Percentiles rank a stretch among this genome's conserved stretches.
These are phyloP conservation scores for Xerocomus potaroensis DNA, from an alignment of 768 basidiomycete genomes.

Conservation along the genomic window DNA sequence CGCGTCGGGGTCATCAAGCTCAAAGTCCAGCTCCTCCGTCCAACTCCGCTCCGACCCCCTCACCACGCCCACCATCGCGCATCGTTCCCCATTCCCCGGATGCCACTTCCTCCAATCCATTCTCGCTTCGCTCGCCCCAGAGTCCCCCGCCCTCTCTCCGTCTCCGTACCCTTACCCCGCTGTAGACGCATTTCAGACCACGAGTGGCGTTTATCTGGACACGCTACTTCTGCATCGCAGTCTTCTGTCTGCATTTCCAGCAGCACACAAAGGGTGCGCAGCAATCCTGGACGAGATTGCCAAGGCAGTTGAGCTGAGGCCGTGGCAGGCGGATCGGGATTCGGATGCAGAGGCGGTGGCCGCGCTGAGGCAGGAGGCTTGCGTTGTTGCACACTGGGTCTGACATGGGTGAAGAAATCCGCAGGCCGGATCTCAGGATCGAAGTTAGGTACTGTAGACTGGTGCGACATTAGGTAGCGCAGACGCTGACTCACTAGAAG, in stretches of 20 bases:
- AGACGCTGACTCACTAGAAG: too few relatives aligned
- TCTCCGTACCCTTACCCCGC: constrained; percentile 31
- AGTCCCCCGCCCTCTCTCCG: constrained; percentile 32
- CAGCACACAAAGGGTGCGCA: constrained; percentile 61
- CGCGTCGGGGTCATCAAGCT: constrained; percentile 42
- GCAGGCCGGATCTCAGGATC: constrained; percentile 7
- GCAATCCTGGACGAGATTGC: constrained; percentile 64
- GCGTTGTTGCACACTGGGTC: constrained; percentile 40
- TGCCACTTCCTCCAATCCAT: constrained; percentile 62
- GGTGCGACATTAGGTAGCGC: too few relatives aligned
- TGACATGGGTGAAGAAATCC: constrained; percentile 6
- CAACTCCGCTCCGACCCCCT: constrained; percentile 11
- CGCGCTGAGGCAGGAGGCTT: constrained; percentile 68
- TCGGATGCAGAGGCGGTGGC: constrained; percentile 65
- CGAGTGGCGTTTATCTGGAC: constrained; percentile 74
- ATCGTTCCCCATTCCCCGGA: constrained; percentile 34
- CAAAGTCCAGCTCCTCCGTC: constrained; percentile 38
- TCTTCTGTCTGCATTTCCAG: constrained; percentile 57
- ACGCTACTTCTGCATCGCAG: constrained; percentile 75
- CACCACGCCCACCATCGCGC: constrained; percentile 15
- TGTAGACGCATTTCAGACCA: constrained; percentile 41
- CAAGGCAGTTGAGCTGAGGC: constrained; percentile 53
- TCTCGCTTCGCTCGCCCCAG: constrained; percentile 49
- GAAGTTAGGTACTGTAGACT: too few relatives aligned
- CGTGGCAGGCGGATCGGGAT: constrained; percentile 68